phyloP scores from a whole-genome alignment of 805 yeast genomes.

The Monosporozyma unispora region DNA sequence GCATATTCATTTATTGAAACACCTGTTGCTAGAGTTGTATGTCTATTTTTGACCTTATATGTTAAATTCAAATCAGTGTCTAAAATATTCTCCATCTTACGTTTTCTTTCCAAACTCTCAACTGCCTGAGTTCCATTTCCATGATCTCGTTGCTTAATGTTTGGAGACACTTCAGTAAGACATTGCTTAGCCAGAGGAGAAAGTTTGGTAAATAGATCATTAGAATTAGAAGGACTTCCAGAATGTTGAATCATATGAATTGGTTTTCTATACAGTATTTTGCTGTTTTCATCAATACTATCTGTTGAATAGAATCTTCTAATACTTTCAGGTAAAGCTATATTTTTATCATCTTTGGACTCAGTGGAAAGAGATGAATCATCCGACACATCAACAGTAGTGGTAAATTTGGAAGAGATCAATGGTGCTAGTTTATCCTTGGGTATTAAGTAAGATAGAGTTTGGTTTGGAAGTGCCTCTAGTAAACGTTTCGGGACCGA shows the following conservation, averaged over 20 bases:
- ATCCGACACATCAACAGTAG: neutral
- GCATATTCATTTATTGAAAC: slow-evolving; percentile 18
- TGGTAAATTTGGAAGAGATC: neutral
- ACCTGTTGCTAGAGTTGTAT: slow-evolving; percentile 11
- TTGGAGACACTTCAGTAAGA: slow-evolving; percentile 2
- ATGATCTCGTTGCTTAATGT: neutral
- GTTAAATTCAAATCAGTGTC: slow-evolving; percentile 1
- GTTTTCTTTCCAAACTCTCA: slow-evolving; percentile 3
- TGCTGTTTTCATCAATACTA: slow-evolving; percentile 3
- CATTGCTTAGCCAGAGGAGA: slow-evolving; percentile 19
- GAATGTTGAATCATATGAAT: neutral
- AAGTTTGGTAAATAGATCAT: slow-evolving; percentile 12
- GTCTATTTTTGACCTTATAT: slow-evolving; percentile 8
- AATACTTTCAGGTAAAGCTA: neutral
- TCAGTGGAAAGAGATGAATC: neutral
- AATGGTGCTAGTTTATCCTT: slow-evolving; percentile 18
- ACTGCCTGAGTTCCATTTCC: neutral
- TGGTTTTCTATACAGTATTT: slow-evolving; percentile 16
- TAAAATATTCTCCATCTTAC: slow-evolving; percentile 5
- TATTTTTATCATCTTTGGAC: neutral
- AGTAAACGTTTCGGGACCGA: slow-evolving; percentile 21
- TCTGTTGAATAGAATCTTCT: slow-evolving; percentile 1
- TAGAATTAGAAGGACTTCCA: neutral
- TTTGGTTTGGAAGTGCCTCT: slow-evolving; percentile 20
- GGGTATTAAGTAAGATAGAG: slow-evolving; percentile 24